Base-by-base conservation (phyloP, 2,329 filamentous ascomycete species). In the Oidium heveae region DNA sequence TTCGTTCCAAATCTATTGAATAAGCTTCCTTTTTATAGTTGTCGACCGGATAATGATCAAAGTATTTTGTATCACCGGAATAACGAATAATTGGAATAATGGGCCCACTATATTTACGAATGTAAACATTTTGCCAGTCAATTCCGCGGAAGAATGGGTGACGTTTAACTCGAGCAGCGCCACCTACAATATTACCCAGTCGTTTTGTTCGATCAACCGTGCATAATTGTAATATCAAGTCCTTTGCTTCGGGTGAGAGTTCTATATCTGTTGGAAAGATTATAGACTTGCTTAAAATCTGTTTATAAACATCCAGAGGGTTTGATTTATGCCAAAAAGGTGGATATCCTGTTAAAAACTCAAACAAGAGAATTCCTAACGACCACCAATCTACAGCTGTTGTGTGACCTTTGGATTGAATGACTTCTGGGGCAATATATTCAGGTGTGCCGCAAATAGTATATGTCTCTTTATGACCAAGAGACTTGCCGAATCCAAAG, bases 301-400 rank as follows among this genome's bases (percentile, higher is more conserved):
- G 79, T 66, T 86, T 85, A 68, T 89, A 89, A 56, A 89, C 89
- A 65, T 88, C 85, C 59, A 89, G 84, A 1, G 84, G 84, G 59
- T 87, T 89, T 59, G 85, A 80, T 33, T 34, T 28, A 63, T 88
- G 81, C 83, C 84, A 91, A 64, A 89, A 91, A 0, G 85, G 85
- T 15, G 85, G 85, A 63, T 88, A 87, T 32, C 85, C 85, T 10
- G 85, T 86, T 52, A 89, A 69, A 64, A 89, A 89, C 64, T 91
- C 85, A 66, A 86, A 89, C 56, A 89, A 80, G 55, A 91, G 68
- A 60, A 89, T 87, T 28, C 85, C 85, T 60, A 91, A 72, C 0
- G 85, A 84, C 85, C 85, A 89, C 84, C 84, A 89, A 70, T 89
- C 84, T 37, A 89, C 84, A 15, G 84, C 83, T 2, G 76, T 79